Evolutionary conservation across 176 grass and related monocot species (phyloP), one percentile per base, ranked within the genome.

Genomic region (Cenchrus purpureus): DNA sequence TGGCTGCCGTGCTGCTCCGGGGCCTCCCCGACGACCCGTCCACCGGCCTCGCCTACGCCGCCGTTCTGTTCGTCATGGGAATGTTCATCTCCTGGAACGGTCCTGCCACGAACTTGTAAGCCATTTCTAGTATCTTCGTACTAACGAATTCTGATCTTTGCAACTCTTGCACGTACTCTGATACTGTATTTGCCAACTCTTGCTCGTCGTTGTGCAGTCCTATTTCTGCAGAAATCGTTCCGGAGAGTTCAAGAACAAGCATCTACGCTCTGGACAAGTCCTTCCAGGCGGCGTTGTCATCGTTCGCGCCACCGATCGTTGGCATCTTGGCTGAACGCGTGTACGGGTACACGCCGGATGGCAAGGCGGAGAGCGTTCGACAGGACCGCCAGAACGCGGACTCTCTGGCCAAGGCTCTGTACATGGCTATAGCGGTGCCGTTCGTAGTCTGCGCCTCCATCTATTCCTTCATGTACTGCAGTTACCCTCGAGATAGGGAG

Each of bases 211-310:
- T 32, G 34, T 91, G 80, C 85, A 98, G 96, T 28, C 96, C 96
- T 17, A 98, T 98, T 6, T 98, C 95, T 85, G 93, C 96, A 2
- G 96, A 98, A 77, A 98, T 95, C 68, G 96, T 98, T 34, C 93
- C 92, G 1, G 93, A 90, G 86, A 95, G 83, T 78, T 92, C 93
- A 46, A 92, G 96, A 49, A 95, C 96, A 52, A 95, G 89, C 74
- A 89, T 98, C 57, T 98, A 98, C 55, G 96, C 93, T 45, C 88
- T 98, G 4, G 93, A 94, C 73, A 67, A 69, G 79, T 98, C 93
- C 19, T 98, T 91, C 13, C 89, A 98, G 81, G 89, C 96, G 2
- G 86, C 93, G 12, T 60, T 98, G 9, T 65, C 96, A 1, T 98
- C 96, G n/a, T 98, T 98, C 34, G 93, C 91, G 6, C 96, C 93